Percentiles rank a stretch among this genome's conserved stretches.
Conservation (phyloP, 73 alveolate species). For the Blepharisma stoltei region DNA sequence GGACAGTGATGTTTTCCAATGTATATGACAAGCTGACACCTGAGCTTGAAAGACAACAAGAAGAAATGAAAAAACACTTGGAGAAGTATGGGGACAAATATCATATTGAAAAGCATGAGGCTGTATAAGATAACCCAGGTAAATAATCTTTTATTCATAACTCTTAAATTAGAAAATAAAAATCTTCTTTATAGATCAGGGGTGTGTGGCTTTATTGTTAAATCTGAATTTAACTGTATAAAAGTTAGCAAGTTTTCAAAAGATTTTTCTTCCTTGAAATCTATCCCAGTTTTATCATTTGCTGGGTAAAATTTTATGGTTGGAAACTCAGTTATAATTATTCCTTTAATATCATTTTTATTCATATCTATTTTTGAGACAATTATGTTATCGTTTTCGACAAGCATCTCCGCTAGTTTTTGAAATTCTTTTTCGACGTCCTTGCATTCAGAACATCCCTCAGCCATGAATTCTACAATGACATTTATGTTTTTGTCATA, state of each 20-base stretch:
- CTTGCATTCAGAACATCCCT: slow-evolving; percentile 69
- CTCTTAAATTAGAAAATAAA: too few species aligned
- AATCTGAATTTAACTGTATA: too few species aligned
- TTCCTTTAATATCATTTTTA: slow-evolving; percentile 82
- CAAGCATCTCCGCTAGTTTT: slow-evolving; percentile 77
- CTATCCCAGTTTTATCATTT: slow-evolving; percentile 13
- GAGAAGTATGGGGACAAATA: slow-evolving; percentile 65
- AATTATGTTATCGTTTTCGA: slow-evolving; percentile 52
- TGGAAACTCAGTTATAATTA: slow-evolving; percentile 84
- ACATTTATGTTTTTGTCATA: slow-evolving; percentile 82
- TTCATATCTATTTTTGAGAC: slow-evolving; percentile 91
- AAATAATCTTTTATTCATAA: not conserved
- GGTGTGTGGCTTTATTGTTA: too few species aligned
- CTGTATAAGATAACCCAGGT: not conserved
- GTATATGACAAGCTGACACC: slow-evolving; percentile 70
- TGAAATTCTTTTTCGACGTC: slow-evolving; percentile 88
- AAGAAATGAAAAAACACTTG: slow-evolving; percentile 50
- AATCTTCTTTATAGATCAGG: too few species aligned
- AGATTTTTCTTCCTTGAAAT: slow-evolving; percentile 3
- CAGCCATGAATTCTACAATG: slow-evolving; percentile 50
- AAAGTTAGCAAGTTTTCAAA: too few species aligned
- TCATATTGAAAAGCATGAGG: slow-evolving; percentile 28
- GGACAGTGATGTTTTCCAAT: slow-evolving; percentile 66
- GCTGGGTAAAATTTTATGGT: slow-evolving; percentile 73
- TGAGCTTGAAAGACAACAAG: slow-evolving; percentile 56